Base-by-base conservation (phyloP, 164 flowering plant species). In the Tetrastigma voinierianum region DNA sequence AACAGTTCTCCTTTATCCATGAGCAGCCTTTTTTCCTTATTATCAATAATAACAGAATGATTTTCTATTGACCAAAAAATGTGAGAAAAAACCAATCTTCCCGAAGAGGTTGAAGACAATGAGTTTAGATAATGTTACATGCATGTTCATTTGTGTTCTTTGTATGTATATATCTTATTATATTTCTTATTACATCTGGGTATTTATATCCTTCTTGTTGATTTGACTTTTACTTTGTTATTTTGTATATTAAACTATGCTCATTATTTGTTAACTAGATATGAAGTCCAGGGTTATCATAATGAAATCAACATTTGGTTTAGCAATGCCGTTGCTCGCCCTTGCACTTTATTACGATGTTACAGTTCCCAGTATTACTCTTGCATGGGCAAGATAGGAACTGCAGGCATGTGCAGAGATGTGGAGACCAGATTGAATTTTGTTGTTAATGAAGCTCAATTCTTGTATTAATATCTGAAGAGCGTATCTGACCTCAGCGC, bases 381-480 rank as follows among this genome's bases (percentile, higher is more conserved):
- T 20, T 71, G 64, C 64, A 49, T 68, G 49, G 74, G 70, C 47
- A 80, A 78, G 59, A 69, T 55, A 47, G 53, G 18, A 69, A 67
- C 59, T 59, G 56, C 59, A 58, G 74, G 75, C 54, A 67, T 51
- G 56, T 87, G 96, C 78, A 80, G 96, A 81, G 91, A 89, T 76
- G 65, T 69, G 19, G 67, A 70, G 32, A 79, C 83, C 69, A 77
- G 61, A 70, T 64, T 92, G 69, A 92, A 67, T 80, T 95, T 95
- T 74, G 84, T n/a, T n/a, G n/a, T 86, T 16, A 95, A 92, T 80
- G 98, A 88, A 82, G 99, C 93, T 67, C 99, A 88, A 66, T 70
- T 95, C 73, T 82, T 95, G n/a, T n/a, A 72, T 72, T 95, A 18
- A 72, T 95, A 59, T 86, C 96, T 18, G 94, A 92, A 76, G 91